Percentiles rank a stretch among this genome's conserved stretches.
phyloP scores from a whole-genome alignment of 495 filamentous ascomycete genomes.

The Parachaetomium inaequale region DNA sequence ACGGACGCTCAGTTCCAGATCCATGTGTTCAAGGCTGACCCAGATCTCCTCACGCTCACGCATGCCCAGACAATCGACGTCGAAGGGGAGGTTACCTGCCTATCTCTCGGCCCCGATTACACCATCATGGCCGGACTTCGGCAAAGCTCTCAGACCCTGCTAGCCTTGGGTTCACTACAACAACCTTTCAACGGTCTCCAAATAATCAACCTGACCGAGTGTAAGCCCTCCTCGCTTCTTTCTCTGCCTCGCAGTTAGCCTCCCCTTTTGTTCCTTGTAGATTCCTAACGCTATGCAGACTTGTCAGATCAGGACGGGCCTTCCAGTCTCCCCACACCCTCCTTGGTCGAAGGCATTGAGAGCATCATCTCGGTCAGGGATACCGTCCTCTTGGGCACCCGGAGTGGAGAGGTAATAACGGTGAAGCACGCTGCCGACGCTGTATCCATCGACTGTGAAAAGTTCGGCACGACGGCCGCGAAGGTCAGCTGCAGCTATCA shows the following conservation, averaged over 20 bases:
- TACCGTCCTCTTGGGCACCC: conserved; percentile 39
- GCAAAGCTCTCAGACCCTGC: conserved; percentile 22
- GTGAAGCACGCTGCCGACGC: conserved; percentile 14
- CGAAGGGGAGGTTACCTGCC: conserved; percentile 41
- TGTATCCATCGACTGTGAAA: conserved; percentile 20
- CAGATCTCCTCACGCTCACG: conserved; percentile 19
- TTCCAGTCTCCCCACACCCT: background rate
- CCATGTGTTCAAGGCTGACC: conserved; percentile 30
- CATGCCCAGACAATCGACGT: conserved; percentile 25
- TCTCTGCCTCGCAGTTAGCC: background rate
- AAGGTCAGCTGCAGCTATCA: conserved; percentile 20
- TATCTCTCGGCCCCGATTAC: conserved; percentile 26
- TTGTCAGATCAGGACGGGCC: background rate
- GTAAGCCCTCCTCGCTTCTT: conserved; percentile 19
- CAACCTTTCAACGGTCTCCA: background rate
- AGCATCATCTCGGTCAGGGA: conserved; percentile 31
- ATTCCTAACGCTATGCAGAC: conserved; percentile 15
- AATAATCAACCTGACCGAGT: conserved; percentile 5
- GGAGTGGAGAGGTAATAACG: conserved; percentile 44
- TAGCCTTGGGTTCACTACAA: conserved; percentile 29
- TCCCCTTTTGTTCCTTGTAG: background rate
- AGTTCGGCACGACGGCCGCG: conserved; percentile 28
- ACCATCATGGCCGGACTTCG: conserved; percentile 36
- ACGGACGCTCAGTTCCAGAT: conserved; percentile 31
- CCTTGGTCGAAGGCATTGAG: conserved; percentile 32